These are phyloP conservation scores for Diversispora eburnea DNA, from an alignment of 192 early-diverging fungal species.

Conservation along the genomic window DNA sequence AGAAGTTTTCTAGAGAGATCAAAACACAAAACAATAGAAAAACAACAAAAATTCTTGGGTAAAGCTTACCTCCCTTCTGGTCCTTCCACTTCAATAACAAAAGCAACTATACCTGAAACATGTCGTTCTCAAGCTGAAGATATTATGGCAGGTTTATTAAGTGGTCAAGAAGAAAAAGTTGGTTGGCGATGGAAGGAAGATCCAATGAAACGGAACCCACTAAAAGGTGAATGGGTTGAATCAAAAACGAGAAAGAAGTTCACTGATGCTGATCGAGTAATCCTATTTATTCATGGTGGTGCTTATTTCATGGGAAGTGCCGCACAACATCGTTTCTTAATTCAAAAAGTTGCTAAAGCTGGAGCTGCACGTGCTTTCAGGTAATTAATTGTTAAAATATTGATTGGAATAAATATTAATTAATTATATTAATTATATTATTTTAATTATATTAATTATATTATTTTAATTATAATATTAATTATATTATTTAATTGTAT, in stretches of 20 bases:
- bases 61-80: neutral
- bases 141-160: slow-evolving; percentile 24
- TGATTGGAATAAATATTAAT: slow-evolving; percentile 29
- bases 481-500: slow-evolving; percentile 6
- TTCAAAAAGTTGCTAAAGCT: slow-evolving; percentile 49
- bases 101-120: slow-evolving; percentile 6
- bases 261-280: slow-evolving; percentile 45
- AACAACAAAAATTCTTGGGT: slow-evolving; percentile 13
- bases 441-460: neutral
- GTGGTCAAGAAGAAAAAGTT: slow-evolving; percentile 30
- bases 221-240: slow-evolving; percentile 49
- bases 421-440: neutral
- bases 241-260: slow-evolving; percentile 34
- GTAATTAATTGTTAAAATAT: slow-evolving; percentile 30
- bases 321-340: slow-evolving; percentile 42
- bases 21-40: slow-evolving; percentile 24
- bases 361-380: slow-evolving; percentile 38
- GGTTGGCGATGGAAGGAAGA: slow-evolving; percentile 53
- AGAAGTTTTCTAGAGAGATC: neutral
- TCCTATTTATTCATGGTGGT: slow-evolving; percentile 78
- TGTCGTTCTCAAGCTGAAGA: slow-evolving; percentile 25
- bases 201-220: slow-evolving; percentile 32
- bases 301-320: slow-evolving; percentile 56
- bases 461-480: too few species aligned
- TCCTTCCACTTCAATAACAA: neutral